Percentiles rank a stretch among this genome's conserved stretches.
phyloP scores from a whole-genome alignment of 2,329 filamentous ascomycete genomes.

The Ilyonectria robusta region DNA sequence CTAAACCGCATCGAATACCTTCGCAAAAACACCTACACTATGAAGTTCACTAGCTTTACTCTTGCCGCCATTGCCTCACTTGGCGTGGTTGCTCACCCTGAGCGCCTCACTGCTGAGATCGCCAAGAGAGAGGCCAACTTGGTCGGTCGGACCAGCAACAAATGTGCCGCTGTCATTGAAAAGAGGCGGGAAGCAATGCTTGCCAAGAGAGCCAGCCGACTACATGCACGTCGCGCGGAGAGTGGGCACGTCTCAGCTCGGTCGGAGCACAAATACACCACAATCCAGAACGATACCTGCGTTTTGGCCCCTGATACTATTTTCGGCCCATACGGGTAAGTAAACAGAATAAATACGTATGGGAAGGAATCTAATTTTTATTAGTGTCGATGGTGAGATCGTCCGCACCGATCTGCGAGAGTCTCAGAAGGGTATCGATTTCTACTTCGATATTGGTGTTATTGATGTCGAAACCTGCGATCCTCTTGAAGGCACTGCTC shows the following conservation, averaged over 20 bases:
- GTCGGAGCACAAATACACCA: conserved; percentile 8
- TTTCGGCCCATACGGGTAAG: conserved; percentile 21
- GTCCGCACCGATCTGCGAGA: conserved; percentile 26
- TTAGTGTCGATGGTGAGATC: conserved; percentile 24
- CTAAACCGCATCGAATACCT: background rate
- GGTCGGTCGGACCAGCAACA: conserved; percentile 27
- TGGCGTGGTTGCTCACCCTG: conserved; percentile 22
- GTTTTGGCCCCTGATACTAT: conserved; percentile 27
- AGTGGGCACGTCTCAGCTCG: background rate
- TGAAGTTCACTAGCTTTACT: conserved; percentile 21
- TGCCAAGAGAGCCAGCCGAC: conserved; percentile 22
- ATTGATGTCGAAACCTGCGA: conserved; percentile 30
- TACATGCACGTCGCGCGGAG: conserved; percentile 22
- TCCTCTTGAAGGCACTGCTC: conserved; percentile 18
- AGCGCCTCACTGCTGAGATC: conserved; percentile 16
- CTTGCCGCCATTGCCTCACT: conserved; percentile 10
- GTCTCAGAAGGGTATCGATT: conserved; percentile 28
- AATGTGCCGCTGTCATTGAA: conserved; percentile 29
- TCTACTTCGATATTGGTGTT: conserved; percentile 29
- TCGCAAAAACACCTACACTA: background rate
- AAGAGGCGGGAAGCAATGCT: conserved; percentile 26
- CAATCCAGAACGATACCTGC: conserved; percentile 27
- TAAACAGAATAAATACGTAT: background rate
- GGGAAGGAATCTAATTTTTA: background rate
- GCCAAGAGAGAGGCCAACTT: conserved; percentile 21